These are phyloP conservation scores for Metschnikowia orientalis DNA, from an alignment of 805 yeast genomes.

Conservation along the genomic window DNA sequence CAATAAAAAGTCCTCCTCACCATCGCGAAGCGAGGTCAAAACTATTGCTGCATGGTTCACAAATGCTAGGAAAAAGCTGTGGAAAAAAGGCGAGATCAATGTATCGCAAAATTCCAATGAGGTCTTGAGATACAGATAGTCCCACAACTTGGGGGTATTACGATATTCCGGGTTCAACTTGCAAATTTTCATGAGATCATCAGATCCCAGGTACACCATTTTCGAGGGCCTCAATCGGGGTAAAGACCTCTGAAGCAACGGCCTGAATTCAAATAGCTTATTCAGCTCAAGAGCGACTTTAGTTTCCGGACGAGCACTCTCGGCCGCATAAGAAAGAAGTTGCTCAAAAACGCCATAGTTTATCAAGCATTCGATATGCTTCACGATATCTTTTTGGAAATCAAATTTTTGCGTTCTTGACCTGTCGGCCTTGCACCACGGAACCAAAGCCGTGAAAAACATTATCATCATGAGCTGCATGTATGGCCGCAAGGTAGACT, in stretches of 20 bases:
- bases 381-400: constrained; percentile 52
- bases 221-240: constrained; percentile 54
- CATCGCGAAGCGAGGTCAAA: constrained; percentile 62
- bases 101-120: constrained; percentile 24
- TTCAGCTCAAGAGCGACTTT: constrained; percentile 37
- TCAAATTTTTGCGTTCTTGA: constrained; percentile 43
- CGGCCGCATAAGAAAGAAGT: constrained; percentile 57
- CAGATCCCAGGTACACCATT: constrained; percentile 46
- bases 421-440: constrained; percentile 59
- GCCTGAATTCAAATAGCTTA: constrained; percentile 59
- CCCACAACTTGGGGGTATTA: constrained; percentile 31
- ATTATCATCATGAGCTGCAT: constrained; percentile 45
- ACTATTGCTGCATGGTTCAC: constrained; percentile 63
- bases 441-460: constrained; percentile 55
- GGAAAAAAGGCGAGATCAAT: constrained; percentile 40
- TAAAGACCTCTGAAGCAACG: constrained; percentile 60
- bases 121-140: constrained; percentile 17
- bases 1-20: constrained; percentile 67
- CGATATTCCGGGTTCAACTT: constrained; percentile 24
- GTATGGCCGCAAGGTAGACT: constrained; percentile 28
- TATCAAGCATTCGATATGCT: constrained; percentile 55
- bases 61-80: constrained; percentile 50
- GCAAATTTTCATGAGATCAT: constrained; percentile 26
- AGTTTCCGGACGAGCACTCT: constrained; percentile 40
- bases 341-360: constrained; percentile 70